Base-by-base conservation (phyloP, 148 eudicot species). In the Silene uniflora region DNA sequence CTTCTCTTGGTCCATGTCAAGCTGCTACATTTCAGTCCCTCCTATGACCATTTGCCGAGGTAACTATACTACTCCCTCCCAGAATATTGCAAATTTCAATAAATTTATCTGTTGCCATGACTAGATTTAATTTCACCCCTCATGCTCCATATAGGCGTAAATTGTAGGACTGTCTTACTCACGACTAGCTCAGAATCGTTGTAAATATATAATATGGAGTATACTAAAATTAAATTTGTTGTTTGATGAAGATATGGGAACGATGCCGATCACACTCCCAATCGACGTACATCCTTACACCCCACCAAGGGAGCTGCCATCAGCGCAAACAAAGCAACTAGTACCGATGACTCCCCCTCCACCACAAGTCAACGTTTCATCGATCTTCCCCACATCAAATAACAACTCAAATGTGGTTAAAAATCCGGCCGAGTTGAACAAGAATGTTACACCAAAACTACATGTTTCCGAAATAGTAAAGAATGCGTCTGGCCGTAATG, bases 41-140 rank as follows among this genome's bases (percentile, higher is more conserved):
- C 84, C 84, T n/a, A 17, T 81, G 65, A 73, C 80, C 1, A 68
- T 77, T 73, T 81, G 84, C 71, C 77, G 77, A 81, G 80, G 84
- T 81, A 81, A 71, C 27, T 9, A 44, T 14, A 49, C 54, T 32
- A 6, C 44, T 7, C 44, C n/a, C n/a, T n/a, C n/a, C n/a, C n/a
- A n/a, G n/a, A n/a, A n/a, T n/a, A n/a, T n/a, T n/a, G n/a, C n/a
- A n/a, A n/a, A n/a, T n/a, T n/a, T n/a, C n/a, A n/a, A n/a, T n/a
- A n/a, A n/a, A n/a, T n/a, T n/a, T n/a, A n/a, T n/a, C n/a, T 29
- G 32, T 29, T 29, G 32, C 32, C 32, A 29, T 29, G 4, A 29
- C 32, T 29, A 29, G 32, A 29, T 29, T 29, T 29, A 29, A 4
- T 29, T 29, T 29, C 32, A 29, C 32, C 32, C 32, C 2, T 29